A percentile compares a stretch with the other conserved stretches of the same genome.
phyloP scores from a whole-genome alignment of 768 basidiomycete genomes.

The Daedaleopsis sinensis region DNA sequence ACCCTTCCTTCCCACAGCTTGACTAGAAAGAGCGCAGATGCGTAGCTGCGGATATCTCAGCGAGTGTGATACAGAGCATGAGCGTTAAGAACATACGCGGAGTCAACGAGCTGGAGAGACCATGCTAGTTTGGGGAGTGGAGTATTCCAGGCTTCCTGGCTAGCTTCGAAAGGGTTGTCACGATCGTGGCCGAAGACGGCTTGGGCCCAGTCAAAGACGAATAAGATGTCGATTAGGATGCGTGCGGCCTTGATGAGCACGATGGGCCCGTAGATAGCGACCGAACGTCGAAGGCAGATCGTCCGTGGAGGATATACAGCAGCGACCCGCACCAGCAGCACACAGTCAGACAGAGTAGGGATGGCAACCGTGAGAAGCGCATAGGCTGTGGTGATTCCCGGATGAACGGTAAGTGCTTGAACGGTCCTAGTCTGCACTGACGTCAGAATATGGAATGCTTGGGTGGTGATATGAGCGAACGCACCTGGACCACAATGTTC shows the following conservation, averaged over 20 bases:
- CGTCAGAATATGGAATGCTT: no score
- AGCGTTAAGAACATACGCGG: conserved; percentile 31
- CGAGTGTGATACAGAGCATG: neutral
- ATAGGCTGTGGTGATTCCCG: conserved; percentile 1
- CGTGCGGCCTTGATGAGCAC: conserved; percentile 36
- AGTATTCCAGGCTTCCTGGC: conserved; percentile 7
- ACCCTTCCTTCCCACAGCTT: neutral
- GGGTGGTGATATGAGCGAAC: neutral
- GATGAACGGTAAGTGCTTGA: neutral
- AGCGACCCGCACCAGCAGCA: conserved; percentile 41
- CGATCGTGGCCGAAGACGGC: conserved; percentile 1
- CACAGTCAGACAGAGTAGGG: conserved; percentile 40
- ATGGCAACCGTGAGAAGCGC: conserved; percentile 23
- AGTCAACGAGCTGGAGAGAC: conserved; percentile 39
- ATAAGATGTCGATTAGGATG: conserved; percentile 23
- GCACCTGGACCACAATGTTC: conserved; percentile 5
- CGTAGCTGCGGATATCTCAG: neutral
- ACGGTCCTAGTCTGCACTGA: conserved; percentile 3
- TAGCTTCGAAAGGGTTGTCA: conserved; percentile 6
- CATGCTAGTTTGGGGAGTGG: conserved; percentile 32
- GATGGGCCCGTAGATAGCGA: conserved; percentile 32
- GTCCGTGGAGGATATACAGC: conserved; percentile 36
- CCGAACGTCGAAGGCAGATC: conserved; percentile 18
- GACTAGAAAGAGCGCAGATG: conserved; percentile 5
- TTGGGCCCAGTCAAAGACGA: conserved; percentile 7